A percentile compares a stretch with the other conserved stretches of the same genome.
These are phyloP conservation scores for Backusella tarrabulga DNA, from an alignment of 192 early-diverging fungal genomes.

Conservation along the genomic window DNA sequence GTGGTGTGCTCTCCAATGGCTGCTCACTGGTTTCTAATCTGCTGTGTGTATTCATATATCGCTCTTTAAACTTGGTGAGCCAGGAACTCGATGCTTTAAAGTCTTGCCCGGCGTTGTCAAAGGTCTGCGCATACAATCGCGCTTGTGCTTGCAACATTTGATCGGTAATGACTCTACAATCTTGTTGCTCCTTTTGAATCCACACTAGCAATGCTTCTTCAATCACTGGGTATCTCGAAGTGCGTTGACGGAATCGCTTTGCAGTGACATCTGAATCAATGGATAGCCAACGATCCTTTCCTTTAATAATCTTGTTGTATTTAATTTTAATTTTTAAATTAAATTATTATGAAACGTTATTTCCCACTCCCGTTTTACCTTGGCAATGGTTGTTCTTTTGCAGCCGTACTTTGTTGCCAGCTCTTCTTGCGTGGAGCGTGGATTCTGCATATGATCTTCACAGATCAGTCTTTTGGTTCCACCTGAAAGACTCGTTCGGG, in stretches of 20 bases:
- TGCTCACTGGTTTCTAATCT: not conserved
- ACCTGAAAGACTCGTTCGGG: slow-evolving; percentile 15
- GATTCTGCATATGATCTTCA: slow-evolving; percentile 15
- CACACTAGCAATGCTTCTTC: slow-evolving; percentile 15
- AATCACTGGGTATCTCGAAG: slow-evolving; percentile 10
- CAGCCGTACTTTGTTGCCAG: slow-evolving; percentile 20
- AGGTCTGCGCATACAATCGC: slow-evolving; percentile 5
- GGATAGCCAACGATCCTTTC: slow-evolving; percentile 13
- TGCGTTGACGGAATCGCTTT: slow-evolving; percentile 16
- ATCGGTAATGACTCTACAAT: slow-evolving; percentile 8
- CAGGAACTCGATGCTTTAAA: slow-evolving; percentile 21
- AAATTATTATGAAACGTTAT: not conserved
- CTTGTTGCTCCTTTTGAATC: slow-evolving; percentile 14
- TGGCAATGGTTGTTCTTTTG: slow-evolving; percentile 21
- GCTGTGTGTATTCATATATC: not conserved
- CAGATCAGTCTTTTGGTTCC: slow-evolving; percentile 20
- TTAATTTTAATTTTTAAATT: not conserved
- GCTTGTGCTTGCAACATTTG: slow-evolving; percentile 19
- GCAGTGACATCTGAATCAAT: slow-evolving; percentile 19
- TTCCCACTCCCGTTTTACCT: not conserved
- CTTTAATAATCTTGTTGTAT: slow-evolving; percentile 10
- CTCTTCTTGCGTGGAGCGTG: slow-evolving; percentile 16
- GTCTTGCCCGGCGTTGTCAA: not conserved
- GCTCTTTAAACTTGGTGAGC: slow-evolving; percentile 16
- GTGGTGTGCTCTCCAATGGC: not conserved